Evolutionary conservation across 495 filamentous ascomycete species (phyloP), one percentile per base, ranked within the genome.

Genomic region (Penicillium bialowiezense): DNA sequence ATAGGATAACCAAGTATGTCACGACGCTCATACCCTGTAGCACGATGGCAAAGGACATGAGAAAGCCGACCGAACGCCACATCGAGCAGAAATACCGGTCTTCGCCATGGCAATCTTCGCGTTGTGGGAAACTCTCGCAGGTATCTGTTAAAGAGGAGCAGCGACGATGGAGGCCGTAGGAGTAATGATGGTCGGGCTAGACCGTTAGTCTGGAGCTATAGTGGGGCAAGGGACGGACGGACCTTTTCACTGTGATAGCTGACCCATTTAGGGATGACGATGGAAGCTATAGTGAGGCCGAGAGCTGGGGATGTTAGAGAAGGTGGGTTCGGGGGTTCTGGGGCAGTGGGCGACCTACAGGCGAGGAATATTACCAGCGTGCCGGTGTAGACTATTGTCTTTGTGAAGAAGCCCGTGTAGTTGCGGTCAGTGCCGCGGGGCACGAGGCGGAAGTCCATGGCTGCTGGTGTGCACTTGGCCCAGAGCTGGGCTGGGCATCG

Each of bases 11-110:
- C 36, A 86, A 56, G 64, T 88, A 95, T 3, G 84, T 77, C 10
- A 95, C 83, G 13, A 95, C 62, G 35, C 81, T 83, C 43, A 86
- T 86, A 14, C 88, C 77, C 69, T 96, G 82, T 23, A 91, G 54
- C 31, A 95, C 81, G 28, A 89, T 76, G 19, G 87, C 80, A 54
- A 96, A 87, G 44, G 79, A 86, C 81, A 95, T 89, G 44, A 95
- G 70, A 64, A 95, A 96, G 8, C 87, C 90, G 46, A 89, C 82
- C 34, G 83, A 85, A 26, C 88, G 80, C 92, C 92, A 97, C 80
- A 95, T 87, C 52, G 82, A 86, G 70, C 92, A 96, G 75, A 97
- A 96, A 67, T 84, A 81, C 23, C 83, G 78, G 59, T 88, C 79
- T 39, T 75, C 72, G 56, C 80, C 83, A 52, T 82, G 77, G 70